Evolutionary conservation across 225 moss, liverwort and hornwort genomes (phyloP).

Genomic region (Antitrichia curtipendula): DNA sequence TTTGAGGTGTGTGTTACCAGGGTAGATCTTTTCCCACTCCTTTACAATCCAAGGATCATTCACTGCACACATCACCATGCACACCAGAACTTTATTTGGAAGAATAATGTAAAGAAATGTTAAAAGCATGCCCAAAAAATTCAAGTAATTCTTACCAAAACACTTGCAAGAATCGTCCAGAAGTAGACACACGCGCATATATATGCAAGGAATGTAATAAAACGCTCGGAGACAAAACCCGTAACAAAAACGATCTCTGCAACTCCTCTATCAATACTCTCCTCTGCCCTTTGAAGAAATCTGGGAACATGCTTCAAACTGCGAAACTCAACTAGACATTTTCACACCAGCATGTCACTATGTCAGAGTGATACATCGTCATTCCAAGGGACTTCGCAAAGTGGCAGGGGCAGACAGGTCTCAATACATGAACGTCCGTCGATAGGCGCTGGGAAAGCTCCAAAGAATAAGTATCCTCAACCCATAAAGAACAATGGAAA

Average conservation of each 20-base stretch:
- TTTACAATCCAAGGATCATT: slow-evolving; percentile 60
- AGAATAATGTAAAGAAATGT: not conserved
- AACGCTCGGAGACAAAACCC: too few relatives aligned
- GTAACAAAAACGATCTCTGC: not conserved
- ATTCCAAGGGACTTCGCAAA: not conserved
- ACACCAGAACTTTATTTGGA: not conserved
- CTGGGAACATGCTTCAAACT: slow-evolving; percentile 73
- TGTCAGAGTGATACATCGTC: not conserved
- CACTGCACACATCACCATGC: slow-evolving; percentile 13
- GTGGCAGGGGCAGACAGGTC: not conserved
- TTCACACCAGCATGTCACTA: not conserved
- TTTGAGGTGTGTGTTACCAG: slow-evolving; percentile 11
- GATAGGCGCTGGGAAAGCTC: not conserved
- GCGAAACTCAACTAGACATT: not conserved
- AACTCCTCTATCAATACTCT: slow-evolving; percentile 53
- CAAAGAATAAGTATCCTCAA: not conserved
- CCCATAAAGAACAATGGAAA: too few relatives aligned
- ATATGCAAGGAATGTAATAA: too few relatives aligned
- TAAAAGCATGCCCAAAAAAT: too few relatives aligned
- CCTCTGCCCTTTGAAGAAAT: slow-evolving; percentile 43
- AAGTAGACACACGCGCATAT: too few relatives aligned
- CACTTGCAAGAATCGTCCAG: not conserved
- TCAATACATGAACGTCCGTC: not conserved
- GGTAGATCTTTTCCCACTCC: slow-evolving; percentile 59
- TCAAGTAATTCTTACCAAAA: not conserved